Evolutionary conservation across 1,284 basidiomycete genomes (phyloP), one percentile per base, ranked within the genome.

Genomic region (Heterobasidion parviporum): DNA sequence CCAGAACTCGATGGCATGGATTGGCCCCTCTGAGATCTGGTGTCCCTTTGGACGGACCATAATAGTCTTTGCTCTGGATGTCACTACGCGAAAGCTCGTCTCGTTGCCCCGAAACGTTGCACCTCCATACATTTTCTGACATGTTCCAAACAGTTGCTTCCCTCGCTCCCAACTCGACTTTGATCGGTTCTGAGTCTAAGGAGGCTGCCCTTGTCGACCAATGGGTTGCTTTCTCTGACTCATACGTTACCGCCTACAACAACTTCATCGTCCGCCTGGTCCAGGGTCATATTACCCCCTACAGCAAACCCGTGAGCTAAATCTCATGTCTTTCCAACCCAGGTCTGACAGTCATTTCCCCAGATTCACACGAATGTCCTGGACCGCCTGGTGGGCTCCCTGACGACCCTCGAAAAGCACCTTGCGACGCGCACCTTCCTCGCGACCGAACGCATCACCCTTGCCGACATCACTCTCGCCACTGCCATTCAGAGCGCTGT

Each of bases 401-500:
- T 92, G 53, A 74, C 73, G 55, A 83, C 81, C 62, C 78, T 98
- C 61, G 83, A 98, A 67, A 71, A 76, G 53, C 79, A 90, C 74
- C 84, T 98, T 66, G 71, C 80, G 57, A 78, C 82, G 60, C 84
- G 83, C 67, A 99, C 96, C 55, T 98, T 87, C 83, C 81, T 98
- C 65, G 94, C 94, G 56, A 88, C 87, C 65, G 92, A 98, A 72
- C 92, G 95, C 65, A 87, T 98, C 78, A 93, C 94, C 59, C 80
- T 96, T 54, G 96, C 94, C 62, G 96, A 99, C 68, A 73, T 98
- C 72, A 72, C 75, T 64, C 63, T 93, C 62, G 92, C 87, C 47
- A 70, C 77, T 46, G 63, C 78, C 65, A 68, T 92, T 61, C 75
- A 75, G 62, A 75, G 74, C 61, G 74, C 77, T 6, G 74, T 80